These are phyloP conservation scores for Termitomyces titanicus DNA, from an alignment of 768 basidiomycete genomes.

Conservation along the genomic window DNA sequence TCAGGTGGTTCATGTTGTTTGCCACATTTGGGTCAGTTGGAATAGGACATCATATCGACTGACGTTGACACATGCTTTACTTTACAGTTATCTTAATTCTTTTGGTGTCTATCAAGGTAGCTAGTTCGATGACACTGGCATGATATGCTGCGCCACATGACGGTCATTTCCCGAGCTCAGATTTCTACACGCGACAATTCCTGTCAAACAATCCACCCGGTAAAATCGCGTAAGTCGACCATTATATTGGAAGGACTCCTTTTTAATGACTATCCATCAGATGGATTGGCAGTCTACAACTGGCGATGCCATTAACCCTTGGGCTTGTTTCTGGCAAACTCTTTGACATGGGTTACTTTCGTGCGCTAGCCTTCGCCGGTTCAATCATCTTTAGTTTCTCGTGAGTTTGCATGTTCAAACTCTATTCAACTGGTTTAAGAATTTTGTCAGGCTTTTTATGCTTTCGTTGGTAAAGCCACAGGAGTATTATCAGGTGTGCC, in stretches of 20 bases:
- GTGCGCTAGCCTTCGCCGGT: constrained; percentile 10
- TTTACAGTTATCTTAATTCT: constrained; percentile 11
- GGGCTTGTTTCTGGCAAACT: constrained; percentile 17
- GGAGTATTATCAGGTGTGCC: constrained; percentile 27
- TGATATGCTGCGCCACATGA: not conserved
- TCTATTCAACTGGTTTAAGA: not conserved
- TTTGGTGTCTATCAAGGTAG: constrained; percentile 16
- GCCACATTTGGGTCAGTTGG: constrained; percentile 10
- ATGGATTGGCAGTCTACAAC: constrained; percentile 21
- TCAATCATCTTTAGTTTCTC: constrained; percentile 16
- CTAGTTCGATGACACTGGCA: not conserved
- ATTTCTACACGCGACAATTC: constrained; percentile 11
- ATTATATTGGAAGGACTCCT: not conserved
- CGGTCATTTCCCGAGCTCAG: not conserved
- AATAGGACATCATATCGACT: not conserved
- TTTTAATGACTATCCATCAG: not conserved
- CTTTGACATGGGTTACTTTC: constrained; percentile 17
- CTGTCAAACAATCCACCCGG: constrained; percentile 6
- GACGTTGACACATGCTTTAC: not conserved
- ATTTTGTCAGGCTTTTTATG: constrained; percentile 28
- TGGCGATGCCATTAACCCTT: constrained; percentile 18
- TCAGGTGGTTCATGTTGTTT: constrained; percentile 15
- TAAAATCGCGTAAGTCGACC: constrained; percentile 7
- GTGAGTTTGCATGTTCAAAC: not conserved
- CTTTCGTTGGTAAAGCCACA: constrained; percentile 32